Evolutionary conservation across 768 basidiomycete species (phyloP).

Genomic region (Boletus tylopilopsis): DNA sequence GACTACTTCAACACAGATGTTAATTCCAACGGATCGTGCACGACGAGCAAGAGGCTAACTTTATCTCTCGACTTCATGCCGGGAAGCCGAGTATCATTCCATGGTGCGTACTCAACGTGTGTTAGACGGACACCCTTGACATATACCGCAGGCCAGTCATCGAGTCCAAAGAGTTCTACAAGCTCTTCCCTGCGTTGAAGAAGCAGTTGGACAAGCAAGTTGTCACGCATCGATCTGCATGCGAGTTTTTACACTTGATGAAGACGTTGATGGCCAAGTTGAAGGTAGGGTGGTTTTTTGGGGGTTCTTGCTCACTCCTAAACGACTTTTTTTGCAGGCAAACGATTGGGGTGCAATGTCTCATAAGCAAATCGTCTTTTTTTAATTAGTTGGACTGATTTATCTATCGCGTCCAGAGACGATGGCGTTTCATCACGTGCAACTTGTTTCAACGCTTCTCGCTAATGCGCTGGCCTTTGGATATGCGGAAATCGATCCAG

Average conservation of each 20-base stretch:
- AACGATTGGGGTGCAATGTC: too few species aligned
- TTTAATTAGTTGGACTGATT: too few species aligned
- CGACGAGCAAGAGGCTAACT: conserved; percentile 57
- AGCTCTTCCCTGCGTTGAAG: conserved; percentile 46
- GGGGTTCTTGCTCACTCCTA: neutral
- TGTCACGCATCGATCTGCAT: conserved; percentile 46
- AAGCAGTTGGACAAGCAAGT: conserved; percentile 44
- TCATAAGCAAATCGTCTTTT: too few species aligned
- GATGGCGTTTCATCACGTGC: conserved; percentile 43
- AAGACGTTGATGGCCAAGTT: conserved; percentile 70
- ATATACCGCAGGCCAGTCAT: conserved; percentile 48
- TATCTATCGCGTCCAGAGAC: too few species aligned
- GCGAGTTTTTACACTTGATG: conserved; percentile 52
- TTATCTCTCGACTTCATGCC: conserved; percentile 56
- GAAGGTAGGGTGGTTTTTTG: conserved; percentile 50
- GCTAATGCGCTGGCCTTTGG: conserved; percentile 48
- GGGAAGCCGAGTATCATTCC: conserved; percentile 56
- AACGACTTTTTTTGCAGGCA: too few species aligned
- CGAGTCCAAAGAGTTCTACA: conserved; percentile 58
- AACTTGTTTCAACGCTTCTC: conserved; percentile 39
- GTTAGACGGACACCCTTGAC: neutral
- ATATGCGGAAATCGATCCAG: conserved; percentile 41
- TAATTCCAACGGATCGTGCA: conserved; percentile 60
- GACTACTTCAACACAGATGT: too few species aligned
- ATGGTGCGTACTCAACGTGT: conserved; percentile 44